phyloP scores from a whole-genome alignment of 2,329 filamentous ascomycete genomes.

The Biscogniauxia mediterranea region DNA sequence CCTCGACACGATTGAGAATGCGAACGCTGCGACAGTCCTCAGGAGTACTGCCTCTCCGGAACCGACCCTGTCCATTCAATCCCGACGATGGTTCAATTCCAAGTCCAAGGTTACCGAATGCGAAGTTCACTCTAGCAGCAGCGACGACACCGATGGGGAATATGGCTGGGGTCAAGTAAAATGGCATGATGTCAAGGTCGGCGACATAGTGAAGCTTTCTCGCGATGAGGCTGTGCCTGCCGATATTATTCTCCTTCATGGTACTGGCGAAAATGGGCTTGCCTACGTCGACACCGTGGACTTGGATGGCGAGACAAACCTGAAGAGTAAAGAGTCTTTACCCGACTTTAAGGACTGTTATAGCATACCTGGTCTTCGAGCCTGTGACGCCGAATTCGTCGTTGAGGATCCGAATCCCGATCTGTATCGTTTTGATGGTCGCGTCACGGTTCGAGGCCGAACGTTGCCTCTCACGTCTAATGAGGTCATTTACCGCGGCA shows the following conservation, averaged over 20 bases:
- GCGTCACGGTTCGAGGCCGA: conserved; percentile 56
- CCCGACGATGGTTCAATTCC: conserved; percentile 21
- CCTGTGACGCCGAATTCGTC: conserved; percentile 61
- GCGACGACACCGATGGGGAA: conserved; percentile 24
- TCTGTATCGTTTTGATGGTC: conserved; percentile 74
- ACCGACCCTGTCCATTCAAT: conserved; percentile 4
- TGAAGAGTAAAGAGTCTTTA: conserved; percentile 72
- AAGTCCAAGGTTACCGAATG: conserved; percentile 11
- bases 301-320: conserved; percentile 77
- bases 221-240: conserved; percentile 81
- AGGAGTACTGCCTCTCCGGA: conserved; percentile 25
- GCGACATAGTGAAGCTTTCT: conserved; percentile 65
- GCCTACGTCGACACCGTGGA: conserved; percentile 87
- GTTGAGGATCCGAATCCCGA: conserved; percentile 77
- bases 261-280: conserved; percentile 71
- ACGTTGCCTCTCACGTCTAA: conserved; percentile 71
- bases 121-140: conserved; percentile 12
- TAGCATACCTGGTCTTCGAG: conserved; percentile 53
- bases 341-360: conserved; percentile 58
- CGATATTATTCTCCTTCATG: conserved; percentile 76
- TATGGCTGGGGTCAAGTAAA: conserved; percentile 55
- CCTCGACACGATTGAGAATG: conserved; percentile 79
- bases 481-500: conserved; percentile 84
- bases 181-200: conserved; percentile 69
- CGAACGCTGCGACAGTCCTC: conserved; percentile 46